Conservation (phyloP, 768 basidiomycete genomes). For the Ramaria sp. region DNA sequence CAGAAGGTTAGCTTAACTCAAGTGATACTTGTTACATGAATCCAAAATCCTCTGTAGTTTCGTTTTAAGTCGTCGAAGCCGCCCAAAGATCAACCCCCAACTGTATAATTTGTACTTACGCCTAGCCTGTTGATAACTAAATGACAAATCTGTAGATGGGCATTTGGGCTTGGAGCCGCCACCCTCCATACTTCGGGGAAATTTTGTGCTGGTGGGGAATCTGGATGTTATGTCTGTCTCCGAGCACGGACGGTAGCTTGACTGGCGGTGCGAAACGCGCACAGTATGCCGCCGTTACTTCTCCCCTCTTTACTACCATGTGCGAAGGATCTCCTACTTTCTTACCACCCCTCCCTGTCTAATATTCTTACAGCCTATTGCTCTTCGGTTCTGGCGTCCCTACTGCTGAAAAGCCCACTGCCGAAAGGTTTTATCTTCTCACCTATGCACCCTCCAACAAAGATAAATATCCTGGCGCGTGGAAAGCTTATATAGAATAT, state of each 20-base stretch:
- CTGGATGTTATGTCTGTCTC: conserved; percentile 50
- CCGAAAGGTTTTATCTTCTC: conserved; percentile 46
- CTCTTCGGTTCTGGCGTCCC: conserved; percentile 66
- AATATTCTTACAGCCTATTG: conserved; percentile 30
- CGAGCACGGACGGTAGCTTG: conserved; percentile 37
- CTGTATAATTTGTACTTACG: conserved; percentile 19
- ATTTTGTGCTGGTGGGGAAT: conserved; percentile 61
- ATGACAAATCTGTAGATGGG: conserved; percentile 27
- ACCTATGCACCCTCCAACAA: conserved; percentile 29
- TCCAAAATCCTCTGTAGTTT: conserved; percentile 21
- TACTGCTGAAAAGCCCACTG: conserved; percentile 56
- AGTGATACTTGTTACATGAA: background rate
- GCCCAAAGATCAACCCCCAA: conserved; percentile 40
- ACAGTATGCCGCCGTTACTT: conserved; percentile 47
- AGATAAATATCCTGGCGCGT: conserved; percentile 26
- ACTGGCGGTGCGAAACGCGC: conserved; percentile 36
- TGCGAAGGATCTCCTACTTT: conserved; percentile 22
- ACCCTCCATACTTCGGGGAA: conserved; percentile 67
- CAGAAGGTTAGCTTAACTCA: conserved; percentile 36
- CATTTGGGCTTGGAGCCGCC: conserved; percentile 48
- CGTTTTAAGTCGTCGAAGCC: conserved; percentile 39
- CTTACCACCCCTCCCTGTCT: background rate
- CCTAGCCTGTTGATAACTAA: background rate
- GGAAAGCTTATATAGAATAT: conserved; percentile 47
- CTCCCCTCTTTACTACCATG: conserved; percentile 58